Evolutionary conservation across 176 grass and related monocot species (phyloP), one percentile per base, ranked within the genome.

Genomic region (Bonia amplexicaulis): DNA sequence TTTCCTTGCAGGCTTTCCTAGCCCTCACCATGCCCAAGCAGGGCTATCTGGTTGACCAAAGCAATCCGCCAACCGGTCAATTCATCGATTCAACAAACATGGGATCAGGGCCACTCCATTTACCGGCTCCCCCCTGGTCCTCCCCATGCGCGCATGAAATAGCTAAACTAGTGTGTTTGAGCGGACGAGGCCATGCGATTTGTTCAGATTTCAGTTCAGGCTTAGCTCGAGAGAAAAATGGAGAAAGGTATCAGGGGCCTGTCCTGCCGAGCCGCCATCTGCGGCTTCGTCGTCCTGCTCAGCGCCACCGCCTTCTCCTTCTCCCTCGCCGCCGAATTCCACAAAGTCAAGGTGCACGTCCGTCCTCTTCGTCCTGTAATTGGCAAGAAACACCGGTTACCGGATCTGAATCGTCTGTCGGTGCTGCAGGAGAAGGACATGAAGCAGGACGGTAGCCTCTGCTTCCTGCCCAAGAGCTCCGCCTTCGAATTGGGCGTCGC

Each of bases 401-500:
- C 63, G 79, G 83, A 92, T 92, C 86, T 92, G 89, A 84, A 19
- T 39, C 29, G 55, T 48, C 2, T 7, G 39, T 66, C 27, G 61
- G 35, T 62, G 66, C 63, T 39, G 68, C 89, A 98, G 95, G 89
- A 47, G 25, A 77, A 79, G 85, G 90, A 92, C 75, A 84, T 98
- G 90, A 98, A 92, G 65, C 16, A 96, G 29, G 96, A 98, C 42
- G 96, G 96, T 33, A 94, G 88, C 83, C 91, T 96, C 26, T 98
- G 96, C 90, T 98, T 90, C 68, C 81, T 98, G 51, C 96, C 93
- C 15, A 86, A 12, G 81, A 94, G 89, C 74, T n/a, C 82, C n/a
- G 87, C 96, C 0, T 98, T 98, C 65, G 90, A 86, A 69, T 62
- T 98, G 80, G 96, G 93, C 31, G 89, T 96, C 40, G 78, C 88